These are phyloP conservation scores for Raddia distichophylla DNA, from an alignment of 176 grass and related monocot species.

Conservation along the genomic window DNA sequence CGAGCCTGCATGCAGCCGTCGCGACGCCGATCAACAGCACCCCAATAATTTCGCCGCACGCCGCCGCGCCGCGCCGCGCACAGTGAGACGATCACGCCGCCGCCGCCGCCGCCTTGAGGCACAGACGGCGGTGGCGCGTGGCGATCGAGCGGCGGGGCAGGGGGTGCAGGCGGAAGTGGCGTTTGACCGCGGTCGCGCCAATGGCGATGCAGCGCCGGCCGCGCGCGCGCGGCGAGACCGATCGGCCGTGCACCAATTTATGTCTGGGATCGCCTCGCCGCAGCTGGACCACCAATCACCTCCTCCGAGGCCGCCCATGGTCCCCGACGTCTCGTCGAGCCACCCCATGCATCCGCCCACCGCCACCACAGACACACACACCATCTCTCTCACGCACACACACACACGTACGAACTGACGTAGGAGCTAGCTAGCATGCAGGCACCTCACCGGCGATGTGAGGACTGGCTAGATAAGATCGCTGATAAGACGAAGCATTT, in stretches of 20 bases:
- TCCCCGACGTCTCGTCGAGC: not conserved
- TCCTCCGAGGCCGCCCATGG: not conserved
- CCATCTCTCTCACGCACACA: not conserved
- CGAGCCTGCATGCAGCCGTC: not conserved
- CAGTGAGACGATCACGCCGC: not conserved
- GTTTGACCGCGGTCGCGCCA: slow-evolving; percentile 15
- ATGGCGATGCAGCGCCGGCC: not conserved
- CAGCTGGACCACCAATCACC: not conserved
- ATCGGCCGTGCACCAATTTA: not conserved
- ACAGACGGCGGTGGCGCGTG: too few relatives aligned
- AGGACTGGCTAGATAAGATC: not conserved
- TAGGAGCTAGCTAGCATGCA: not conserved
- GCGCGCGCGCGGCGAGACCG: not conserved
- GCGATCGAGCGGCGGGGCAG: not conserved
- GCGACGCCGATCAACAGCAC: not conserved
- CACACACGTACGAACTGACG: not conserved
- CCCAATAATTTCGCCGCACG: not conserved
- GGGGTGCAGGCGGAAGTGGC: not conserved
- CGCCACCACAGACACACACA: not conserved
- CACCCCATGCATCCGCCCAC: not conserved
- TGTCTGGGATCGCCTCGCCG: not conserved
- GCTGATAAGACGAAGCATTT: too few relatives aligned
- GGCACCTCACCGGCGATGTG: not conserved
- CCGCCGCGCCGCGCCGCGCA: not conserved
- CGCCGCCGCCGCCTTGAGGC: too few relatives aligned